phyloP scores from a whole-genome alignment of 2,329 filamentous ascomycete species.

The Aspergillus fumigatus region DNA sequence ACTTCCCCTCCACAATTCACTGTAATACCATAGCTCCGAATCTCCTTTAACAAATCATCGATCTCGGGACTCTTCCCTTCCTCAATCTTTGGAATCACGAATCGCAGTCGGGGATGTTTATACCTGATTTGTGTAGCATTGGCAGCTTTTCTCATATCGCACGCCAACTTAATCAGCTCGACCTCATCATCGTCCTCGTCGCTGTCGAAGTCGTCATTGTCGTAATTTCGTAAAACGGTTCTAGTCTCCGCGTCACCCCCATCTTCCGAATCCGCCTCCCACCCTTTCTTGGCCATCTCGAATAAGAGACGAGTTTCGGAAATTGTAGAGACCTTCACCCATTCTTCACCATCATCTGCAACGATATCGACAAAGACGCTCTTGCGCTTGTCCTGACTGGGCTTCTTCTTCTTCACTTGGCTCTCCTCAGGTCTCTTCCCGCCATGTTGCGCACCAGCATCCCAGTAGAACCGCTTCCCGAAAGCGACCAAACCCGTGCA shows the following conservation, averaged over 20 bases:
- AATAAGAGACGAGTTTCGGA: conserved; percentile 61
- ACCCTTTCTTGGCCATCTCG: conserved; percentile 65
- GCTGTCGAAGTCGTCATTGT: conserved; percentile 37
- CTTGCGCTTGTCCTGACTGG: conserved; percentile 42
- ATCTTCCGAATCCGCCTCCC: conserved; percentile 50
- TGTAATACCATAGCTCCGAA: conserved; percentile 47
- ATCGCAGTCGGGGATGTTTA: conserved; percentile 53
- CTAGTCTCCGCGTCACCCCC: conserved; percentile 30
- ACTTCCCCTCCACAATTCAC: conserved; percentile 34
- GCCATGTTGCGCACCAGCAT: conserved; percentile 11
- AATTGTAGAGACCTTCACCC: conserved; percentile 65
- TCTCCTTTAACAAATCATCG: conserved; percentile 52
- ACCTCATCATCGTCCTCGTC: conserved; percentile 51
- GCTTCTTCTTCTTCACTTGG: conserved; percentile 23
- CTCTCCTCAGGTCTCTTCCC: conserved; percentile 2
- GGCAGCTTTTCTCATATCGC: conserved; percentile 55
- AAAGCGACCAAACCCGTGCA: conserved; percentile 55
- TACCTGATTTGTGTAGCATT: conserved; percentile 55
- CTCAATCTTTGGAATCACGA: conserved; percentile 58
- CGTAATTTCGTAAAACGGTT: conserved; percentile 24
- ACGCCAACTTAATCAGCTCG: conserved; percentile 57
- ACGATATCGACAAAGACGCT: conserved; percentile 62
- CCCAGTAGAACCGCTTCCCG: conserved; percentile 52
- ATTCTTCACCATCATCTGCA: conserved; percentile 57
- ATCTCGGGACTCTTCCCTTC: conserved; percentile 50